phyloP scores from a whole-genome alignment of 2,329 filamentous ascomycete genomes.

The Podosphaera xanthii region DNA sequence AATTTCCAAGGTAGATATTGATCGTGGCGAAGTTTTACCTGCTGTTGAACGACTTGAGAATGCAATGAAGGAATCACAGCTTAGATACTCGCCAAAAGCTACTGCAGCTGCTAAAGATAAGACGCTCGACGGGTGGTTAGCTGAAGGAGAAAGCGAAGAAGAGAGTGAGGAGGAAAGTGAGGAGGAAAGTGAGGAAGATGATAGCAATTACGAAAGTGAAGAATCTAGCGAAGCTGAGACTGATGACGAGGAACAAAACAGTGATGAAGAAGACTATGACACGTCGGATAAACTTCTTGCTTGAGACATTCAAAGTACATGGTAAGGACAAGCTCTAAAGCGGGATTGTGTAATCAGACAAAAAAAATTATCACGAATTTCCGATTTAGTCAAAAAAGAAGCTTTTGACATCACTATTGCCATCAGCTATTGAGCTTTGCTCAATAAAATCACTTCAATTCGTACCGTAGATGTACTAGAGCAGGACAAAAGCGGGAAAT shows the following conservation, averaged over 20 bases:
- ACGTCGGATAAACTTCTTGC: slow-evolving; percentile 15
- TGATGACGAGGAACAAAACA: slow-evolving; percentile 3
- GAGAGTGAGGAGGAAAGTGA: slow-evolving; percentile 28
- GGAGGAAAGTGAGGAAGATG: slow-evolving; percentile 23
- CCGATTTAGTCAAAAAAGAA: slow-evolving; percentile 6
- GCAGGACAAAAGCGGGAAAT: not conserved
- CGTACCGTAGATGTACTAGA: not conserved
- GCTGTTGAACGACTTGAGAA: slow-evolving; percentile 43
- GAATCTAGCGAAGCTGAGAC: slow-evolving; percentile 11
- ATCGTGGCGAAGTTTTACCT: slow-evolving; percentile 23
- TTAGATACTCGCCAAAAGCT: slow-evolving; percentile 19
- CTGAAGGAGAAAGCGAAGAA: slow-evolving; percentile 28
- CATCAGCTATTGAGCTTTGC: slow-evolving; percentile 4
- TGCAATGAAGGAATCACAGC: slow-evolving; percentile 21
- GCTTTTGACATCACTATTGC: slow-evolving; percentile 11
- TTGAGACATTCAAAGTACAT: slow-evolving; percentile 5
- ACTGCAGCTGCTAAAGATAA: slow-evolving; percentile 36
- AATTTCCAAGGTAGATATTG: slow-evolving; percentile 18
- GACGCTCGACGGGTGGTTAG: slow-evolving; percentile 82
- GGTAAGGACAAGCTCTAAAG: not conserved
- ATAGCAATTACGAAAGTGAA: slow-evolving; percentile 9
- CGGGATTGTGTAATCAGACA: not conserved
- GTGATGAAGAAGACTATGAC: slow-evolving; percentile 14
- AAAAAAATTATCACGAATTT: slow-evolving; percentile 8
- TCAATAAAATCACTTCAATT: not conserved